Base-by-base conservation (phyloP, 1,284 basidiomycete genomes). In the Neolentinus lepideus region DNA sequence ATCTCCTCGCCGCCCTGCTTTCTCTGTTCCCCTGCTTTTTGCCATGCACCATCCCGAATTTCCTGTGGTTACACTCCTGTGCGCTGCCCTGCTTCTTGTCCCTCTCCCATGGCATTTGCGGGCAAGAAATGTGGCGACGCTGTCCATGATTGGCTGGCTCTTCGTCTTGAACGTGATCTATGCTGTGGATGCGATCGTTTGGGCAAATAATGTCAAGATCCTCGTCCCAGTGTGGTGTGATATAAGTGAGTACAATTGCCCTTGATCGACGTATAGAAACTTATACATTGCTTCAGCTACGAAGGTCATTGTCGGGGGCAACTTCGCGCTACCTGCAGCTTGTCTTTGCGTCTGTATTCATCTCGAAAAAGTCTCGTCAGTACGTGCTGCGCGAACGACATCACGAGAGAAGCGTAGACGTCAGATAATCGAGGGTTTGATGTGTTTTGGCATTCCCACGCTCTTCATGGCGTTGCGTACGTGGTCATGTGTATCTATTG, bases 171-270 rank as follows among this genome's bases (percentile, higher is more conserved):
- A 81, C 60, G 21, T 88, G 12, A 72, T 79, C 24, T 75, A 74
- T 56, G 76, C 72, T 19, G 66, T 86, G 60, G 83, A 89, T 63
- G 69, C 79, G 4, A 59, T 84, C 2, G 63, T 83, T 11, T 90
- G 85, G 84, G 67, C 70, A 43, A 71, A 74, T 36, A 81, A 79
- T 58, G 68, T 68, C 2, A 61, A 71, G 14, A 69, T 79, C 31
- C 66, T 61, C 22, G 73, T 71, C 0, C 74, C 77, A 0, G 71
- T 82, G 1, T 90, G 84, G 83, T 90, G 88, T 62, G 88, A 88
- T 63, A 81, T 88, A 50, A 69, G 84, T 85, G 60, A 55, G 79
- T 66, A 3, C 29, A 24, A 22, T 33, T 52, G 10, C 53, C 2
- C 45, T 52, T 24, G 12, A 8, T 25, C 29, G 31, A 45, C 54